A percentile compares a stretch with the other conserved stretches of the same genome.
Conservation (phyloP, 192 early-diverging fungal species). For the Backusella tarrabulga region DNA sequence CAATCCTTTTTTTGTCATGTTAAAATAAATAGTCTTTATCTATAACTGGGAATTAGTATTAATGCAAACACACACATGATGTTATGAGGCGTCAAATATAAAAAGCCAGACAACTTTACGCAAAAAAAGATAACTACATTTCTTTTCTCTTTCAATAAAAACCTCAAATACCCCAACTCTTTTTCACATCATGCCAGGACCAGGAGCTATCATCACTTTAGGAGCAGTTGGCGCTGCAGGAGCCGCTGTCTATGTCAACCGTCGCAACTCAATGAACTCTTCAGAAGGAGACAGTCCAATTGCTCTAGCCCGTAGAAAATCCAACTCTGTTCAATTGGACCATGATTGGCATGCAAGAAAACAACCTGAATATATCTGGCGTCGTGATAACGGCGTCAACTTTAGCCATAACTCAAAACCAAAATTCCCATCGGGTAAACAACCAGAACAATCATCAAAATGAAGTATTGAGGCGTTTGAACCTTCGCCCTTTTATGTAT, state of each 20-base stretch:
- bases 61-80: not conserved
- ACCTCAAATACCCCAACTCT: not conserved
- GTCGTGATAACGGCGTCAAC: conserved; percentile 32
- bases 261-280: conserved; percentile 19
- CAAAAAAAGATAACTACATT: not conserved
- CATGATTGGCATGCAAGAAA: conserved; percentile 23
- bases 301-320: conserved; percentile 30
- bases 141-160: not conserved
- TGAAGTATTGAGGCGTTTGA: not conserved
- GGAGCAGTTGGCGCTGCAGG: conserved; percentile 37
- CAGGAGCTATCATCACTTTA: conserved; percentile 31
- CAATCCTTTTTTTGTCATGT: not conserved
- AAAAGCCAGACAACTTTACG: not conserved
- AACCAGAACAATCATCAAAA: not conserved
- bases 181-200: conserved; percentile 30
- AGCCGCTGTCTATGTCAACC: conserved; percentile 24
- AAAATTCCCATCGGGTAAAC: conserved; percentile 22
- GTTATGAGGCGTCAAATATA: not conserved
- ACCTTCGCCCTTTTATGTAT: not conserved
- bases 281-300: conserved; percentile 6
- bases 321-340: conserved; percentile 15
- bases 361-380: conserved; percentile 36
- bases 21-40: not conserved
- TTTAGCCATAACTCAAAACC: conserved; percentile 34
- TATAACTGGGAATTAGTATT: conserved; percentile 1